These are phyloP conservation scores for Auricularia sp. DNA, from an alignment of 768 basidiomycete genomes.

Conservation along the genomic window DNA sequence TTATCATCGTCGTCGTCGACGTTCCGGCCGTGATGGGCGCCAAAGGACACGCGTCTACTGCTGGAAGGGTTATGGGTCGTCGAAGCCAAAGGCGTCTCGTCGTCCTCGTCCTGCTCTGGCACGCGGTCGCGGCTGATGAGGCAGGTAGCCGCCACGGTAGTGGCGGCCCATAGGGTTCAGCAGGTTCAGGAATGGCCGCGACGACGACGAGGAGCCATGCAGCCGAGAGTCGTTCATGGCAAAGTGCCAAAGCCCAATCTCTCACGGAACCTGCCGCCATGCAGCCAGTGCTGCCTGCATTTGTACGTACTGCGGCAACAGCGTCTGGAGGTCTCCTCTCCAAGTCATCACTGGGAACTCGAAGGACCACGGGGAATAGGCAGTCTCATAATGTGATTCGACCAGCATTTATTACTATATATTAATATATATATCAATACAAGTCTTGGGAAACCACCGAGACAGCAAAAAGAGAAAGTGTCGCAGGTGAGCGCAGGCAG, in stretches of 20 bases:
- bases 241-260: too few species aligned
- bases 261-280: too few species aligned
- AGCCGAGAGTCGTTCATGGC: slow-evolving; percentile 1
- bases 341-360: too few species aligned
- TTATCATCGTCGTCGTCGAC: slow-evolving; percentile 37
- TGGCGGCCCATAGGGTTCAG: slow-evolving; percentile 68
- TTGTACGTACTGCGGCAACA: not conserved
- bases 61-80: slow-evolving; percentile 48
- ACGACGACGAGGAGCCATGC: slow-evolving; percentile 35
- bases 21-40: slow-evolving; percentile 46
- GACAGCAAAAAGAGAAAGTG: too few species aligned
- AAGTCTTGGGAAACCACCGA: too few species aligned
- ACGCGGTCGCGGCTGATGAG: slow-evolving; percentile 50
- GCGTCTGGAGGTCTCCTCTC: not conserved
- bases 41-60: slow-evolving; percentile 44
- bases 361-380: too few species aligned
- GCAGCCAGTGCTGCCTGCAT: not conserved
- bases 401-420: too few species aligned
- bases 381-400: too few species aligned
- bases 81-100: slow-evolving; percentile 36
- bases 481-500: too few species aligned
- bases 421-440: too few species aligned
- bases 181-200: slow-evolving; percentile 71
- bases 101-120: slow-evolving; percentile 56
- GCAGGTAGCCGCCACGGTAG: slow-evolving; percentile 60